Base-by-base conservation (phyloP, 371 early-diverging fungal species). In the Saksenaea oblongispora region DNA sequence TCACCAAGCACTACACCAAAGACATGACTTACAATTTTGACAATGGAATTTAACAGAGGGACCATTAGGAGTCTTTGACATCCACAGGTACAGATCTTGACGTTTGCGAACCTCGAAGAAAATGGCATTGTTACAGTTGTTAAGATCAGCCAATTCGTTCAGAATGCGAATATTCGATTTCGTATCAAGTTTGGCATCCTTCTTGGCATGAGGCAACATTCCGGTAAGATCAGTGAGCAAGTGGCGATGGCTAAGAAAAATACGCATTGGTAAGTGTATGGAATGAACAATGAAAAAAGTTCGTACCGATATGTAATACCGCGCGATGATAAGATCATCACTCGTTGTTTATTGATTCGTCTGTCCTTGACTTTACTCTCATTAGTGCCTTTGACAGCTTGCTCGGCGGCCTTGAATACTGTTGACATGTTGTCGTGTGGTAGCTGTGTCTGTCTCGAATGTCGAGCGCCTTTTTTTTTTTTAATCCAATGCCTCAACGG, bases 41-140 rank as follows among this genome's bases (percentile, higher is more conserved):
- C 97, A 94, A 55, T 91, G 92, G 75, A 98, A 96, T 79, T 96
- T 96, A 56, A 91, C 91, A 60, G 92, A 91, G 26, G 99, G 99
- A 5, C 99, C 98, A 58, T 93, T 94, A 28, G 97, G 97, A 1
- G 96, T 93, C 75, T 94, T 94, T 39, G 93, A 82, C 67, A 96
- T 84, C 99, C 98, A 97, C 87, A 98, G 68, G 80, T 95, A 98
- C 63, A 97, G 74, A 78, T 98, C 98, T 67, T 89, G 86, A 71
- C 93, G 88, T 75, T 94, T 95, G 61, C 96, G 86, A 13, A 91
- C 88, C 75, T 98, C 99, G 78, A 98, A 96, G 76, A 91, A 98
- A 44, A 98, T 76, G 67, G 91, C 91, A 72, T 97, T 97, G 84
- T 97, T 98, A 86, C 99, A 98, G 83, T 95, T 95, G 84, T 93